Percentiles rank a stretch among this genome's conserved stretches.
Evolutionary conservation across 116 monocot genomes (phyloP).

Genomic region (Thalassia testudinum): DNA sequence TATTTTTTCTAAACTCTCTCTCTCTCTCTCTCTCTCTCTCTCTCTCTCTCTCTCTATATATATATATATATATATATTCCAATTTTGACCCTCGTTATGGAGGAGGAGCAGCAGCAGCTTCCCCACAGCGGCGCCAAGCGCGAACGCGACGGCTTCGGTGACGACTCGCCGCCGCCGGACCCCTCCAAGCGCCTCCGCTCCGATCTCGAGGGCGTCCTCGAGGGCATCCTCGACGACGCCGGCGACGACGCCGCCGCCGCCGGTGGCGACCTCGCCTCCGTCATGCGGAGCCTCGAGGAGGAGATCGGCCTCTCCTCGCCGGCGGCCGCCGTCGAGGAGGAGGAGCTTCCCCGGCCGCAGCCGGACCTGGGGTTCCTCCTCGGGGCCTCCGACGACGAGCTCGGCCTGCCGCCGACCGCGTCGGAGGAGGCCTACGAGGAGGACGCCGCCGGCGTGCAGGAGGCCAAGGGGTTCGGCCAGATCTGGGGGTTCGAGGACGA

Average conservation of each 20-base stretch:
- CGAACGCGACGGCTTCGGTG: not conserved
- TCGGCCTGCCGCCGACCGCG: slow-evolving; percentile 59
- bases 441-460: not conserved
- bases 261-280: slow-evolving; percentile 5
- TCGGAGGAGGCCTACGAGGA: slow-evolving; percentile 1
- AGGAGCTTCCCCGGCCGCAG: not conserved
- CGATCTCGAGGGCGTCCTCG: slow-evolving; percentile 7
- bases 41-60: too few species aligned
- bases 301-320: slow-evolving; percentile 7
- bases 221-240: not conserved
- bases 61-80: too few species aligned
- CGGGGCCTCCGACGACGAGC: slow-evolving; percentile 83
- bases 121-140: too few species aligned
- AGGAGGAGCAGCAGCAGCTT: not conserved
- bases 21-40: slow-evolving; percentile 6
- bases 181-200: slow-evolving; percentile 6
- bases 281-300: slow-evolving; percentile 18
- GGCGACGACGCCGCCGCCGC: not conserved
- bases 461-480: slow-evolving; percentile 2
- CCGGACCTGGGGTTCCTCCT: slow-evolving; percentile 45
- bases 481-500: slow-evolving; percentile 16
- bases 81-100: too few species aligned
- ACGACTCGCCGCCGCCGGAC: not conserved
- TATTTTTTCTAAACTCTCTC: not conserved
- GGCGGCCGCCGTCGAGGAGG: too few species aligned